These are phyloP conservation scores for Fusarium sp. DNA, from an alignment of 2,329 filamentous ascomycete genomes.

Conservation along the genomic window DNA sequence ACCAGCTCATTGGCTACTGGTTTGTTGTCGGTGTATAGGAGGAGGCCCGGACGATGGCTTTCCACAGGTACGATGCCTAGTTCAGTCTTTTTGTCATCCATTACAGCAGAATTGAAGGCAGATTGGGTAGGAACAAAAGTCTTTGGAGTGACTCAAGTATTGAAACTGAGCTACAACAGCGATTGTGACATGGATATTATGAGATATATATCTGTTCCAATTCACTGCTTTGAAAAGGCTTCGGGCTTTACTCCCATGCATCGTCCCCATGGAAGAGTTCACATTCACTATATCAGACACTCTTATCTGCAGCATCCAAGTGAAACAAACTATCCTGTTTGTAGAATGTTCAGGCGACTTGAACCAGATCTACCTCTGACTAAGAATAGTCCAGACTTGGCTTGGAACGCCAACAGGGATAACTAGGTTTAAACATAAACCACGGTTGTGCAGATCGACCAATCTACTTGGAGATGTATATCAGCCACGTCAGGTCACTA, in stretches of 20 bases:
- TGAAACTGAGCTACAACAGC: not conserved
- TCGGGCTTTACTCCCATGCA: too few relatives aligned
- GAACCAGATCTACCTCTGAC: not conserved
- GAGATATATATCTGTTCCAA: too few relatives aligned
- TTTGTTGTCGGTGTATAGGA: not conserved
- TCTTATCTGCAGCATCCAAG: too few relatives aligned
- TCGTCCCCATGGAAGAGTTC: too few relatives aligned
- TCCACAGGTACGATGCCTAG: not conserved
- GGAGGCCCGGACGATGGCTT: not conserved
- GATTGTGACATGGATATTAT: not conserved
- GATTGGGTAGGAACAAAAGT: not conserved
- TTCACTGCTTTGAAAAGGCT: too few relatives aligned
- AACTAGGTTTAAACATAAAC: not conserved
- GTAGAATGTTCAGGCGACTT: not conserved
- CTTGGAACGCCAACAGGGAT: not conserved
- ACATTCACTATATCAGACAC: too few relatives aligned
- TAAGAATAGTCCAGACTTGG: not conserved
- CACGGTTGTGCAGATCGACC: not conserved
- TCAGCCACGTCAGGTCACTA: not conserved
- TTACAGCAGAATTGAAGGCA: not conserved
- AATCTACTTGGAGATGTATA: not conserved
- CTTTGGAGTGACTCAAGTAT: not conserved
- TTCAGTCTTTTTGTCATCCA: not conserved
- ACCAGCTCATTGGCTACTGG: not conserved
- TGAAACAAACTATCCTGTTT: not conserved